Evolutionary conservation across 306 rosid species (phyloP), one percentile per base, ranked within the genome.

Genomic region (apple (Malus domestica)): DNA sequence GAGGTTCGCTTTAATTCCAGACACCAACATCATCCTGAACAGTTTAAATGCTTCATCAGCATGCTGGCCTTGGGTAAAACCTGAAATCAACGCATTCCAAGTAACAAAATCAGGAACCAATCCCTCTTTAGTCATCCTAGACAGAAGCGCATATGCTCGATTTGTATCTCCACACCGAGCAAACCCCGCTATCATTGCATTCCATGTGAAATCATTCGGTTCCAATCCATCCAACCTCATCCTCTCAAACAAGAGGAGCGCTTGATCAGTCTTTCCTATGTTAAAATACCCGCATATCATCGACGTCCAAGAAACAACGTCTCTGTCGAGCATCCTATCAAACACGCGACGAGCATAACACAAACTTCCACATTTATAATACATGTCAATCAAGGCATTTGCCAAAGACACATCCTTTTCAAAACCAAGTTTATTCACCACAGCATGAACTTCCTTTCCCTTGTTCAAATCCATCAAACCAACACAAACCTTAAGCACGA

Each of bases 181-280:
- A 84, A 75, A 87, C 0, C 85, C 86, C 0, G 78, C 88, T 35
- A 89, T 46, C 82, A 89, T 80, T 5, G 82, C 85, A 78, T 90
- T 87, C 96, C 96, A 90, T 10, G 96, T 87, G 80, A 88, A 90
- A 25, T 85, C 83, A 84, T 89, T 90, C 1, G 93, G 93, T 58
- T 89, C 82, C 63, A 86, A 67, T 16, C 89, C 88, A 20, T 87
- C 89, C 80, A 84, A n/a, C 67, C 78, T 84, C 96, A 90, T 89
- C 83, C 88, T 79, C 87, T 84, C 89, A 76, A 89, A 90, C 80
- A 88, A 79, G 55, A 42, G 35, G 35, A 80, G 16, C 4, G 88
- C 91, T 11, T 74, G 62, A 76, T 75, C 86, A 66, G 46, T 79
- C 65, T 80, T 71, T 46, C 89, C 88, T 4, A 42, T 44, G 18